Conservation (phyloP, 31 red algal species). For the Porphyra umbilicalis region DNA sequence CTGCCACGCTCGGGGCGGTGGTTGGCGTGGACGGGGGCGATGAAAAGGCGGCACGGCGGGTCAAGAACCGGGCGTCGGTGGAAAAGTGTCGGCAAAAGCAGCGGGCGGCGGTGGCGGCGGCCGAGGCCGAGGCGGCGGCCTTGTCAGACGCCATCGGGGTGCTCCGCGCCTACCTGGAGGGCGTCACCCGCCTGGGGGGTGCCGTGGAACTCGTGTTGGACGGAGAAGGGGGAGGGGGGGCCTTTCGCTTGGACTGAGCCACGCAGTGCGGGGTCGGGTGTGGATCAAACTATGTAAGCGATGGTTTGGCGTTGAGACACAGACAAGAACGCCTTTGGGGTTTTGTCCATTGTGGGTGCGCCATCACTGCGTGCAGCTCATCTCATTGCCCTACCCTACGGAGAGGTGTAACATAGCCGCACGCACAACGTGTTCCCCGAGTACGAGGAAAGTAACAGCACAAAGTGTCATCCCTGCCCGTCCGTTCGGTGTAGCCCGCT, state of each 20-base stretch:
- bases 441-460: too few relatives aligned
- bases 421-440: too few relatives aligned
- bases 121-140: background rate
- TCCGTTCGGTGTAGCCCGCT: too few relatives aligned
- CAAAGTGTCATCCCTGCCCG: too few relatives aligned
- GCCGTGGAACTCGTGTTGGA: background rate
- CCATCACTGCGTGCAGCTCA: too few relatives aligned
- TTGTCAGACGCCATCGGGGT: background rate
- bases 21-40: background rate
- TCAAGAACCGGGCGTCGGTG: slow-evolving; percentile 1
- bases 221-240: background rate
- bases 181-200: background rate
- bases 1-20: background rate
- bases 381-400: too few relatives aligned
- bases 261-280: too few relatives aligned
- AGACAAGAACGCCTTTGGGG: too few relatives aligned
- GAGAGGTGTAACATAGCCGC: too few relatives aligned
- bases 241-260: background rate
- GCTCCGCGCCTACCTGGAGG: background rate
- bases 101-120: background rate
- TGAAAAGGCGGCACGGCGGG: background rate
- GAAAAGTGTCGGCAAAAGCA: background rate
- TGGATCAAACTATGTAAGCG: too few relatives aligned
- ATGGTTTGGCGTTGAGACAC: too few relatives aligned
- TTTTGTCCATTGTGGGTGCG: too few relatives aligned